Evolutionary conservation across 352 stramenopile genomes (phyloP), one percentile per base, ranked within the genome.

Genomic region (Achlya hypogyna): DNA sequence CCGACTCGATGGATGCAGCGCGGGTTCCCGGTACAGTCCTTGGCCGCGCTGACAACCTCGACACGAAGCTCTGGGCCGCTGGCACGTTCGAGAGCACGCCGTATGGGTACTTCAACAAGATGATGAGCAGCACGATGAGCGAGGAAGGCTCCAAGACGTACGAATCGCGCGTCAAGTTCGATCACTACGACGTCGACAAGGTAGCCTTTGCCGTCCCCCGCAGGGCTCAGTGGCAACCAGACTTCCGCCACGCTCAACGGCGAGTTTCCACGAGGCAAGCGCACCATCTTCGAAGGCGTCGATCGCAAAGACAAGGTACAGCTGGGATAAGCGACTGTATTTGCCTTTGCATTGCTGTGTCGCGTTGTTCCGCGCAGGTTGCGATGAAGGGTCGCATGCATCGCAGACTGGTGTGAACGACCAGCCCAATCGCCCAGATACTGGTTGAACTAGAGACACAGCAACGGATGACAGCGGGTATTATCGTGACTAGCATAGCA

Each of bases 61-160:
- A 92, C 56, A 79, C 86, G 31, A 88, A 87, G 54, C 76, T 89
- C 23, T 92, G 79, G 77, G 80, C 83, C 23, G 83, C 79, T 53
- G 83, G 83, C 22, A 78, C 80, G 23, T 88, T 81, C 40, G 83
- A 92, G 70, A 88, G 78, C 75, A 92, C 83, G 14, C 81, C 81
- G 45, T 89, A 91, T 63, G 83, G 83, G 8, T 92, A 90, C 63
- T 91, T 91, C 75, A 77, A 91, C 78, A 91, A 89, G 67, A 85
- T 89, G 75, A 89, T 89, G 79, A 80, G 68, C 63, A 82, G 69
- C 54, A 78, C 72, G 0, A 67, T 74, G 18, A 82, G 66, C 62
- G 62, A 71, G 0, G 75, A 84, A 64, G 72, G 74, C 22, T 78
- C 73, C 35, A 83, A 79, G 58, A 81, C 78, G 28, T 79, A 86